phyloP scores from a whole-genome alignment of 1,284 basidiomycete genomes.

The Naganishia sp. region DNA sequence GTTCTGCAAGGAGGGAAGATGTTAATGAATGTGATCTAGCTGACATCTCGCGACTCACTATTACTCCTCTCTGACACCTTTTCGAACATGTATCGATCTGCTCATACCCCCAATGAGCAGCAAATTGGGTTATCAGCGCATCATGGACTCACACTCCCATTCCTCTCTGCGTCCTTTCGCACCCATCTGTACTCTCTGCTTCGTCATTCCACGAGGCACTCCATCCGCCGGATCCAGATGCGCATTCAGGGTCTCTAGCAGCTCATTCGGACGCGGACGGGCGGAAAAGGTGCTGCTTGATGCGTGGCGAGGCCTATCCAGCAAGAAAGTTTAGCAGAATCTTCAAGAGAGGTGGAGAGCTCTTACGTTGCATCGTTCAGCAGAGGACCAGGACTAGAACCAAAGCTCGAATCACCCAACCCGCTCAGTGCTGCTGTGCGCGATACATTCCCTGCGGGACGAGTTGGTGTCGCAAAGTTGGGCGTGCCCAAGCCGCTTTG shows the following conservation, averaged over 20 bases:
- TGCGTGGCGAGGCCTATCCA: background rate
- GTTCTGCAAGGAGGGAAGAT: slow-evolving; percentile 56
- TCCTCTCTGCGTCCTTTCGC: slow-evolving; percentile 29
- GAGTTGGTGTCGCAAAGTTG: slow-evolving; percentile 40
- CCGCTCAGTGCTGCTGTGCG: background rate
- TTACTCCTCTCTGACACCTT: slow-evolving; percentile 77
- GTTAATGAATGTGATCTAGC: background rate
- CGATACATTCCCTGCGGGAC: slow-evolving; percentile 2
- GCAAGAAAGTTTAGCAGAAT: background rate
- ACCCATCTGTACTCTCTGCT: slow-evolving; percentile 31
- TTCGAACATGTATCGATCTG: slow-evolving; percentile 92
- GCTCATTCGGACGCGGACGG: slow-evolving; percentile 20
- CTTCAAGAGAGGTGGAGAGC: background rate
- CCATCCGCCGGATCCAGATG: slow-evolving; percentile 40
- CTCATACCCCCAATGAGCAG: background rate
- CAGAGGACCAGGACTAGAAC: slow-evolving; percentile 1
- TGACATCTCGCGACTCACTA: slow-evolving; percentile 57
- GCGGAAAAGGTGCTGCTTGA: slow-evolving; percentile 4
- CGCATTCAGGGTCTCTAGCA: slow-evolving; percentile 51
- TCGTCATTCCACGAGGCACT: slow-evolving; percentile 16
- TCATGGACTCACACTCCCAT: slow-evolving; percentile 34
- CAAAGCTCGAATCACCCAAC: background rate
- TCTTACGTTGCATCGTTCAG: slow-evolving; percentile 8
- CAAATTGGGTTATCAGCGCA: background rate
- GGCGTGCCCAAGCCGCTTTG: slow-evolving; percentile 28